Conservation (phyloP, 2,329 filamentous ascomycete genomes). For the Alternaria brassicae region DNA sequence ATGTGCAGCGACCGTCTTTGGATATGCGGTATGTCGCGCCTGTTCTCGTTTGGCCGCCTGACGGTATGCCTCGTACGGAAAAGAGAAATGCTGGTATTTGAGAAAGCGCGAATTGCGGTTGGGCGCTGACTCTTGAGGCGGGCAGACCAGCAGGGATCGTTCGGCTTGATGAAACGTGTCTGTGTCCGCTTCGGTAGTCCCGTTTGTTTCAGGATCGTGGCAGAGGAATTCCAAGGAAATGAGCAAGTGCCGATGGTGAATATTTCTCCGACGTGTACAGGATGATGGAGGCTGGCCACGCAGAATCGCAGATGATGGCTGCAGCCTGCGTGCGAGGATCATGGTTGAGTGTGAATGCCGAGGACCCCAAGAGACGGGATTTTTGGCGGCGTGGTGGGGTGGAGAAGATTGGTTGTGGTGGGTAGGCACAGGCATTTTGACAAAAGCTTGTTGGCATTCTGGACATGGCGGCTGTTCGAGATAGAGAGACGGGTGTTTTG, state of each 20-base stretch:
- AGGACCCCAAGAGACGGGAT: neutral
- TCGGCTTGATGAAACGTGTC: slow-evolving; percentile 34
- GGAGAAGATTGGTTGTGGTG: neutral
- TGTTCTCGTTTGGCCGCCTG: slow-evolving; percentile 11
- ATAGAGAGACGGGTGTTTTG: slow-evolving; percentile 9
- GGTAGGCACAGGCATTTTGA: neutral
- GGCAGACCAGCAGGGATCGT: slow-evolving; percentile 25
- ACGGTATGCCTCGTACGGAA: slow-evolving; percentile 10
- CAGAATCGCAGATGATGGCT: too few relatives aligned
- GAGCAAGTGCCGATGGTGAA: slow-evolving; percentile 1
- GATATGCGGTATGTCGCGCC: slow-evolving; percentile 5
- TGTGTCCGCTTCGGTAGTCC: slow-evolving; percentile 26
- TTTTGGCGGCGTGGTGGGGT: neutral
- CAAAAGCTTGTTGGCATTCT: neutral
- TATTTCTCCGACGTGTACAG: slow-evolving; percentile 1
- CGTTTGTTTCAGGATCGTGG: slow-evolving; percentile 30
- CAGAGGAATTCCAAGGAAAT: slow-evolving; percentile 5
- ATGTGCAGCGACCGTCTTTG: slow-evolving; percentile 10
- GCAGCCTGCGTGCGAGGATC: neutral
- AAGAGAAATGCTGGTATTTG: slow-evolving; percentile 8
- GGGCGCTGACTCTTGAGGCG: slow-evolving; percentile 11
- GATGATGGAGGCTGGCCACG: neutral
- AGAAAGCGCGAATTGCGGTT: slow-evolving; percentile 11
- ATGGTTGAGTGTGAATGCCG: neutral
- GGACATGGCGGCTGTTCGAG: neutral